These are phyloP conservation scores for Geum urbanum DNA, from an alignment of 306 rosid genomes.

Conservation along the genomic window DNA sequence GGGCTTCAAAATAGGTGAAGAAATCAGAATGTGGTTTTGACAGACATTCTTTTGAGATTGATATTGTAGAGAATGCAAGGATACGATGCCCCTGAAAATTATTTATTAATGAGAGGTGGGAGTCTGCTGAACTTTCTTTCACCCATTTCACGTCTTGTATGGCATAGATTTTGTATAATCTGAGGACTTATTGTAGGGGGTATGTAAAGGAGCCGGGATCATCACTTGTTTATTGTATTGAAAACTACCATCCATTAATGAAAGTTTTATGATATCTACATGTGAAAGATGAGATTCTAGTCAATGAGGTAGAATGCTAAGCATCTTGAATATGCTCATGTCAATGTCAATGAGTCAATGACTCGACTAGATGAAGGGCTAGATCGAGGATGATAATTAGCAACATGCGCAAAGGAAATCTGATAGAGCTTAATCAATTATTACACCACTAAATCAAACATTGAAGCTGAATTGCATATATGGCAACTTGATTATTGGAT, in stretches of 20 bases:
- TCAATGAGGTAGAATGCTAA: too few species aligned
- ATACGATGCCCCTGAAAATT: constrained; percentile 28
- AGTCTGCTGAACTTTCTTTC: constrained; percentile 35
- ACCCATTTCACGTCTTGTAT: constrained; percentile 32
- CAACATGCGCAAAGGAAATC: too few species aligned
- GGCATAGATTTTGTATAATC: constrained; percentile 28
- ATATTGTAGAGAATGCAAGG: constrained; percentile 41
- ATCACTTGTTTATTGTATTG: constrained; percentile 26
- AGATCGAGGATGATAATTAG: too few species aligned
- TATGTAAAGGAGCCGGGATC: constrained; percentile 42
- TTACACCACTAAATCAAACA: too few species aligned
- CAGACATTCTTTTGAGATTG: constrained; percentile 34
- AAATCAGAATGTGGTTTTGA: constrained; percentile 34
- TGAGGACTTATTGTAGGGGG: constrained; percentile 32
- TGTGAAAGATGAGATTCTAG: not conserved
- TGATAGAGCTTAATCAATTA: too few species aligned
- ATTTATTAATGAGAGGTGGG: constrained; percentile 32
- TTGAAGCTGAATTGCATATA: too few species aligned
- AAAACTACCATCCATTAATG: constrained; percentile 21
- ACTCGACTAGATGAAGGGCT: too few species aligned
- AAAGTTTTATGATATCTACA: constrained; percentile 20
- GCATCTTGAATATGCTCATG: too few species aligned
- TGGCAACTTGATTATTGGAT: too few species aligned
- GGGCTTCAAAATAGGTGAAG: constrained; percentile 95
- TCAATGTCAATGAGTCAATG: too few species aligned